Evolutionary conservation across 805 yeast genomes (phyloP), one percentile per base, ranked within the genome.

Genomic region (Wickerhamomyces pijperi): DNA sequence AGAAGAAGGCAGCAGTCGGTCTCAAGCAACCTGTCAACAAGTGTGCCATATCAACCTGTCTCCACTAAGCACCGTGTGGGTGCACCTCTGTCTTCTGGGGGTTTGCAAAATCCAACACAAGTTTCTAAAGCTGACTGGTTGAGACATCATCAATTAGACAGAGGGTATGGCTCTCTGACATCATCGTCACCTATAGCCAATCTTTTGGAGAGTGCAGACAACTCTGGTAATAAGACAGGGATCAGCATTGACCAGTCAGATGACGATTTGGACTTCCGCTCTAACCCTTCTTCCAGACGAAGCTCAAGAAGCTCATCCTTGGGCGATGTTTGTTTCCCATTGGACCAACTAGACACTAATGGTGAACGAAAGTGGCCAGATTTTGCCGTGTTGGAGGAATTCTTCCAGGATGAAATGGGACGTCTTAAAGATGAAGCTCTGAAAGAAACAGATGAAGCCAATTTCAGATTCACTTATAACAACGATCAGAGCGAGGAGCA

Each of bases 301-400:
- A 53, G 62, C 7, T 58, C 67, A 2, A 76, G 73, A 39, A 73
- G 76, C 32, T 78, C 94, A 0, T 83, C 95, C 1, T 61, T 90
- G 42, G 88, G 82, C 54, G 98, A 90, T 59, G 98, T 90, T 19
- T 90, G 96, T 53, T 76, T 86, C 57, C 95, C 95, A 0, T 67
- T 87, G 31, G 59, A 54, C 29, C 53, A 44, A 14, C 36, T 47
- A 19, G 54, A 45, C 36, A 53, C 44, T 35, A 36, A 29, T 20
- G 44, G 50, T 15, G 47, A 49, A 21, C 42, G 61, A 44, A 51
- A 58, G 35, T 90, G 97, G 97, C 98, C 97, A 1, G 97, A 92
- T 53, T 63, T 85, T 15, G 53, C 64, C 25, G 74, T 83, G 0
- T 63, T 90, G 46, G 80, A 78, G 46, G 95, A 87, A 45, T 90